Evolutionary conservation across 2,329 filamentous ascomycete genomes (phyloP).

Genomic region (Helminthosporium solani): DNA sequence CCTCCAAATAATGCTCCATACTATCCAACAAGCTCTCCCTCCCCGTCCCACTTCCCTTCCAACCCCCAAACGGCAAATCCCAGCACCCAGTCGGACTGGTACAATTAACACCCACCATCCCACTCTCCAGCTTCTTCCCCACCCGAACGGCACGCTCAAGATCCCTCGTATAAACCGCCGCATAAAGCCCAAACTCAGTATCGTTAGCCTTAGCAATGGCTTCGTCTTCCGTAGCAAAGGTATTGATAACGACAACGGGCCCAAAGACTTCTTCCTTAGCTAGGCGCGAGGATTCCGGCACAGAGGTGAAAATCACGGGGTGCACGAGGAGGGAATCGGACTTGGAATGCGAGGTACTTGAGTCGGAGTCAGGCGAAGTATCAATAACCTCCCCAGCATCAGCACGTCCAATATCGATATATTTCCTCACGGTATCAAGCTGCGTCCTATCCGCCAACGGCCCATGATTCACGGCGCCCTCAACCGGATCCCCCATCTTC

Average conservation of each 20-base stretch:
- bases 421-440: conserved; percentile 60
- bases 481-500: conserved; percentile 80
- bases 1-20: conserved; percentile 30
- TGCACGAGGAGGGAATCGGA: conserved; percentile 46
- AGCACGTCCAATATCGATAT: conserved; percentile 68
- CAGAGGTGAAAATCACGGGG: conserved; percentile 55
- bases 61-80: conserved; percentile 58
- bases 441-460: conserved; percentile 83
- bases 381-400: conserved; percentile 37
- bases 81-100: conserved; percentile 72
- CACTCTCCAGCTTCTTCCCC: conserved; percentile 68
- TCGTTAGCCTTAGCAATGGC: conserved; percentile 70
- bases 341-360: neutral
- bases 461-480: conserved; percentile 77
- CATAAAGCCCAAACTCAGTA: conserved; percentile 73
- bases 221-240: conserved; percentile 73
- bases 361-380: neutral
- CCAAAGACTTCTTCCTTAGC: conserved; percentile 78
- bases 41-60: conserved; percentile 40
- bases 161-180: conserved; percentile 73
- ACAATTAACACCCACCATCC: conserved; percentile 64
- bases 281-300: conserved; percentile 67
- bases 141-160: conserved; percentile 77
- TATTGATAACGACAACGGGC: conserved; percentile 73
- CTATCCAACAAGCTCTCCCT: conserved; percentile 29